Base-by-base conservation (phyloP, 352 stramenopile species). In the Pythium myriotylum region DNA sequence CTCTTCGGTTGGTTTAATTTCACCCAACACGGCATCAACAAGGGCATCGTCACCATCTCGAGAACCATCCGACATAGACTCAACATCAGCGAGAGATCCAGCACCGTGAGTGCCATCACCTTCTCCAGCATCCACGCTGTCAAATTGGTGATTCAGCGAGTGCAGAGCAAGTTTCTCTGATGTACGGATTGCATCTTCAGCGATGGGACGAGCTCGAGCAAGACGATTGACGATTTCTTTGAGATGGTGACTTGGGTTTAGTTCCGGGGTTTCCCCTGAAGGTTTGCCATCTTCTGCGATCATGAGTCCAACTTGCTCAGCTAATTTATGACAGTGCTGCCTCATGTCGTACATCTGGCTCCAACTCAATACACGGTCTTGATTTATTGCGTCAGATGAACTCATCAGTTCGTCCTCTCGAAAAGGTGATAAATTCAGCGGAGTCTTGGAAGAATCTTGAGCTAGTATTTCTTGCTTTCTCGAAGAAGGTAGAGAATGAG, bases 31-130 rank as follows among this genome's bases (percentile, higher is more conserved):
- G 1, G 50, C 50, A 22, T 60, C 35, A 22, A 56, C 42, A 14
- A 51, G 46, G 4, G 37, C 43, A 23, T 62, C 45, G 29, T 62
- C 60, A 22, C 62, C 61, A 22, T 68, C 61, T 45, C 19, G 39
- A 32, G 53, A 62, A 8, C 52, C 46, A 23, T 68, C 61, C 16
- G 60, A 67, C 54, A 63, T 59, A 8, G 53, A 62, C 29, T 63
- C 54, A 16, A 55, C 26, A 23, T 63, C 54, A n/a, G 40, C 53
- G 13, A 62, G 14, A 1, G 48, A 58, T 13, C 53, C 53, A 6
- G 41, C 41, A 17, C 45, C 50, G 2, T 41, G 3, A 23, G 16
- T n/a, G 13, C 35, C 24, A 43, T 19, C 33, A 5, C 16, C 12
- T 19, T 43, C 13, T 16, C 2, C 20, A 17, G 19, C 39, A 6